A percentile compares a stretch with the other conserved stretches of the same genome.
phyloP scores from a whole-genome alignment of 1,284 basidiomycete species.

The Puccinia hordei region DNA sequence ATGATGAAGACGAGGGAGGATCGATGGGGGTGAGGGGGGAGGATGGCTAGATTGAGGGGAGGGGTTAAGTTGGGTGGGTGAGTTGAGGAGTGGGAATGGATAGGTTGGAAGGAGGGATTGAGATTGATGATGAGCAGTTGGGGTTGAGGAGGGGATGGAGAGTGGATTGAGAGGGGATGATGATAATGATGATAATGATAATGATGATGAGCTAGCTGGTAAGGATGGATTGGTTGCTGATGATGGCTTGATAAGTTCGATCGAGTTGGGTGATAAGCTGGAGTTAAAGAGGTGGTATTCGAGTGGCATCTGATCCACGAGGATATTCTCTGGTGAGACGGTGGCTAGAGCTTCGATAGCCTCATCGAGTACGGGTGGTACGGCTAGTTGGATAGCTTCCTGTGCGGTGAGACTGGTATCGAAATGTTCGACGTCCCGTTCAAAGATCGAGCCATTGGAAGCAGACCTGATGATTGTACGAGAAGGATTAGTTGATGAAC shows the following conservation, averaged over 20 bases:
- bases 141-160: background rate
- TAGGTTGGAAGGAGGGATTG: background rate
- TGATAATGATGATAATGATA: too few species aligned
- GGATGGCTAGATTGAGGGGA: background rate
- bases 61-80: background rate
- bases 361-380: conserved; percentile 36
- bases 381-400: conserved; percentile 30
- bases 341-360: conserved; percentile 31
- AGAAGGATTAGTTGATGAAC: too few species aligned
- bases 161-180: background rate
- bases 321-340: conserved; percentile 1
- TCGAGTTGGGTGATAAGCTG: background rate
- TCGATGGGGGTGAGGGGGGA: background rate
- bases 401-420: conserved; percentile 33
- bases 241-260: background rate
- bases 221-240: background rate
- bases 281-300: conserved; percentile 25
- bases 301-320: conserved; percentile 19
- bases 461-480: conserved; percentile 30
- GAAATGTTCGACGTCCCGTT: conserved; percentile 28
- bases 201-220: background rate
- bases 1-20: background rate
- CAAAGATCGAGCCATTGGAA: conserved; percentile 30
- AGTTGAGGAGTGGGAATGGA: background rate
- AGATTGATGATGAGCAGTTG: background rate